Evolutionary conservation across 345 rosid genomes (phyloP), one percentile per base, ranked within the genome.

Genomic region (Kernera saxatilis): DNA sequence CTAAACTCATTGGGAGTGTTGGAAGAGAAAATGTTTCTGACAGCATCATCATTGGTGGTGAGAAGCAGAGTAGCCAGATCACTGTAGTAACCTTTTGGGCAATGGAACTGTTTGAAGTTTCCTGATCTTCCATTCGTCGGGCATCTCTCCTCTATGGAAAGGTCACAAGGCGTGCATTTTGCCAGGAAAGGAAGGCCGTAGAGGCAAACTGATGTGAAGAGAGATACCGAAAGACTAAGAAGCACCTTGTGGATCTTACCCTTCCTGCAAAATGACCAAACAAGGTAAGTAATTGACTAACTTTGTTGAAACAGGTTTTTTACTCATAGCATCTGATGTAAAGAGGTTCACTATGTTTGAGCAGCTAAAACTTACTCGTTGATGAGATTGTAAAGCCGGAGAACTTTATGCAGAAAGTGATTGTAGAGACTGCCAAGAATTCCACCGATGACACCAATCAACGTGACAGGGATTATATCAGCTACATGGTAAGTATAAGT

Each of bases 51-150:
- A 19, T 85, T 93, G 39, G 97, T 93, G 29, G 93, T 88, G 25
- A 90, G 86, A 58, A 93, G 90, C 48, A 93, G 88, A 67, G 97
- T 88, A 13, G 97, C 97, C 11, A 93, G 85, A 78, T 93, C 98
- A 57, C 84, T 93, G 78, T 90, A 93, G 73, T 87, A 75, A n/a
- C 92, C 97, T 41, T 79, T 74, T 17, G 98, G 94, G 67, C 98
- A 93, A 76, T 90, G 80, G 83, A 93, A 88, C 59, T 88, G 89
- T 84, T 88, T 93, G 87, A 84, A 93, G 83, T 90, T 90, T 0
- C 98, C 92, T 0, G 91, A 78, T 49, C 93, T 76, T 41, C 82
- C 85, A 27, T 81, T 90, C 0, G 92, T 87, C 25, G 97, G 96
- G 79, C 97, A 93, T 11, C 27, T 9, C 67, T 81, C 87, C 0